phyloP scores from a whole-genome alignment of 208 protist genomes.

The Plasmodiophora brassicae region DNA sequence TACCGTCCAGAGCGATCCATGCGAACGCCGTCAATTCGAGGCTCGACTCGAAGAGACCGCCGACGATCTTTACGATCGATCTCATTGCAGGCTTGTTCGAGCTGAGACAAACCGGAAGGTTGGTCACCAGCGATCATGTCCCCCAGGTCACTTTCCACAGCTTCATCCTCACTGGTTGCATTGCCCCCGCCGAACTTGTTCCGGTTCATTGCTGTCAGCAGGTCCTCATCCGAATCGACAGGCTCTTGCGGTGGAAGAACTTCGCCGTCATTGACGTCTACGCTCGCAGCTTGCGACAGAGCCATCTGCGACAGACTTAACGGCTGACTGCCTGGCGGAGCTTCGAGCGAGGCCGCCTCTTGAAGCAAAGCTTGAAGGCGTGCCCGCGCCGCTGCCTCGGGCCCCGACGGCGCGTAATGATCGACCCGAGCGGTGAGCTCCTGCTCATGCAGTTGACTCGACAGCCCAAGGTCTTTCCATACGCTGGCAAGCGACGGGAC shows the following conservation, averaged over 20 bases:
- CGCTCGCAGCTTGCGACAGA: background rate
- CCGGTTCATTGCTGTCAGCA: background rate
- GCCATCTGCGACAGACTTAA: background rate
- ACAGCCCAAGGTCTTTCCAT: background rate
- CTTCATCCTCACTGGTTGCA: background rate
- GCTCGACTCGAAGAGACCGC: too few species aligned
- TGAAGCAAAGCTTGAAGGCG: background rate
- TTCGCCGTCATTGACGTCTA: too few species aligned
- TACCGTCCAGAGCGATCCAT: too few species aligned
- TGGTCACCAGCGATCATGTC: too few species aligned
- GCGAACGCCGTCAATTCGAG: too few species aligned
- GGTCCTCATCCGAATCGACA: background rate
- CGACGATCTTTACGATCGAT: too few species aligned
- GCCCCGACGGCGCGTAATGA: background rate
- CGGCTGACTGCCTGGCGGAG: background rate
- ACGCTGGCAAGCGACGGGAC: background rate
- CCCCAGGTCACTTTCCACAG: too few species aligned
- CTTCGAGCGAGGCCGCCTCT: background rate
- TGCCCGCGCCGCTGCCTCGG: background rate
- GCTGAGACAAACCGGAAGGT: too few species aligned
- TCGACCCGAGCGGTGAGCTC: background rate
- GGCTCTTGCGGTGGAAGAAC: background rate
- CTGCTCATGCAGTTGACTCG: background rate
- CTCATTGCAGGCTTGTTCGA: too few species aligned
- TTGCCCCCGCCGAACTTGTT: background rate